Conservation (phyloP, 129 eudicot species). For the Apium graveolens region DNA sequence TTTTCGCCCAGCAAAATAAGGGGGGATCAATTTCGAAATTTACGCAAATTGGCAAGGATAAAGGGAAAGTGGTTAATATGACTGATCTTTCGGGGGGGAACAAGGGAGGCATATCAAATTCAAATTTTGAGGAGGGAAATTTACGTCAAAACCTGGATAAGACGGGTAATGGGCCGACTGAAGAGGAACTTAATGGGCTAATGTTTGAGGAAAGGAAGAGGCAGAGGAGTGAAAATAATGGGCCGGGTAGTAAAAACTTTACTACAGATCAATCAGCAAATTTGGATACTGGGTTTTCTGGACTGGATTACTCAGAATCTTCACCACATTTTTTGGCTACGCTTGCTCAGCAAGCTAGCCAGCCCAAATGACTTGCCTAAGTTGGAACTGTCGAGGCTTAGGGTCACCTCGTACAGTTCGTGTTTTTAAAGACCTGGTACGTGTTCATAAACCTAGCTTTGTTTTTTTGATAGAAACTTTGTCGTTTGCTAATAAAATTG, state of each 20-base stretch:
- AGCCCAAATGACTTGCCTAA: background rate
- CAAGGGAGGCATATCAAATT: background rate
- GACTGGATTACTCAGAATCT: background rate
- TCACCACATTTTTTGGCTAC: background rate
- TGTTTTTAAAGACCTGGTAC: background rate
- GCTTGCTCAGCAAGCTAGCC: background rate
- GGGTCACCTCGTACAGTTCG: background rate
- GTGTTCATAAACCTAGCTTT: background rate
- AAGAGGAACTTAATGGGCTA: background rate
- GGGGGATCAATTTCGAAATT: no score
- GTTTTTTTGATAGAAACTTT: background rate
- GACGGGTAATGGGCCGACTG: background rate
- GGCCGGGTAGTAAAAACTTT: background rate
- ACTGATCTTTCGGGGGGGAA: no score
- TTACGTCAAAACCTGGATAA: background rate
- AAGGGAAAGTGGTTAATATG: no score
- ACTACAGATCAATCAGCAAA: no score
- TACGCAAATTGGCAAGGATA: no score
- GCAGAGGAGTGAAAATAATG: background rate
- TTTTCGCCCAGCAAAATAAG: background rate
- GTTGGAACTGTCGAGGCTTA: background rate
- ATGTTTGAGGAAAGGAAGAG: background rate
- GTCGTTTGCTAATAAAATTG: background rate
- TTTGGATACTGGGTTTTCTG: background rate
- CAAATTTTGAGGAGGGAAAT: no score